These are phyloP conservation scores for Silene coronaria DNA, from an alignment of 179 eudicot genomes.

Conservation along the genomic window DNA sequence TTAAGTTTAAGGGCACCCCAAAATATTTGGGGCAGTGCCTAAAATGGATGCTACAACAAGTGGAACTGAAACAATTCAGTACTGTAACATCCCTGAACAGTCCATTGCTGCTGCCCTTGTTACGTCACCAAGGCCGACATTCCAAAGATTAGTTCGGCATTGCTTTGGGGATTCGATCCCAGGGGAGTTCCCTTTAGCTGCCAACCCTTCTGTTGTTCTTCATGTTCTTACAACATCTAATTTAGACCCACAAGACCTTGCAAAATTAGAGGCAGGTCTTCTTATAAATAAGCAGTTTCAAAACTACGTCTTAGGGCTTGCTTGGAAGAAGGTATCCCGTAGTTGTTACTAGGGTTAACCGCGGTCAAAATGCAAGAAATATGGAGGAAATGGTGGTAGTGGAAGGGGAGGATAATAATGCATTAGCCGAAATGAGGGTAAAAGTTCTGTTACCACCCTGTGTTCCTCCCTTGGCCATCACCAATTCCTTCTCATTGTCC, in stretches of 20 bases:
- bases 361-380: too few species aligned
- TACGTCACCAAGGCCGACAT: slow-evolving; percentile 40
- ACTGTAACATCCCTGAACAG: slow-evolving; percentile 54
- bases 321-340: too few species aligned
- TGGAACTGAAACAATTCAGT: slow-evolving; percentile 50
- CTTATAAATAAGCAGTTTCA: background rate
- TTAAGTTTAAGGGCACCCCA: slow-evolving; percentile 42
- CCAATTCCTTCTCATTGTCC: too few species aligned
- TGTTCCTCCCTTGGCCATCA: too few species aligned
- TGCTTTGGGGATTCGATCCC: slow-evolving; percentile 67
- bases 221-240: slow-evolving; percentile 76
- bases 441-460: too few species aligned
- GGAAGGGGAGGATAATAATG: too few species aligned
- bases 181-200: slow-evolving; percentile 88
- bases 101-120: slow-evolving; percentile 41
- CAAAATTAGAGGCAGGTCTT: slow-evolving; percentile 81
- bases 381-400: too few species aligned
- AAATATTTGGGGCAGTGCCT: slow-evolving; percentile 37
- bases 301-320: too few species aligned
- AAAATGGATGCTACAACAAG: slow-evolving; percentile 60
- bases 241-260: slow-evolving; percentile 84
- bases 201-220: slow-evolving; percentile 82
- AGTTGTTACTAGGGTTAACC: too few species aligned
- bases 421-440: too few species aligned
- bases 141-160: slow-evolving; percentile 64